These are phyloP conservation scores for Microsporum canis DNA, from an alignment of 2,329 filamentous ascomycete species.

Conservation along the genomic window DNA sequence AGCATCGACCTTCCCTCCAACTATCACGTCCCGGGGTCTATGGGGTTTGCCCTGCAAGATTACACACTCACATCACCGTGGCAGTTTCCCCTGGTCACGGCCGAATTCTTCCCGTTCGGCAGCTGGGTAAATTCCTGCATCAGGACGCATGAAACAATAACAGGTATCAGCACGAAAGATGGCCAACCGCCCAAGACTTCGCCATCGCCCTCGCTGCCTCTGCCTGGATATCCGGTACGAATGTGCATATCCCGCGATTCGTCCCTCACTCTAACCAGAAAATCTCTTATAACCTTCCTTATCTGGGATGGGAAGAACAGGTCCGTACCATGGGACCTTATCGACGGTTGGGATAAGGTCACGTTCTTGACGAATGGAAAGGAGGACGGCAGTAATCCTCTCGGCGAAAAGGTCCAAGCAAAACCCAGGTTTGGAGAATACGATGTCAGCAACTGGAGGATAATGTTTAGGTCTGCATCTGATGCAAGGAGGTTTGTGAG, in stretches of 20 bases:
- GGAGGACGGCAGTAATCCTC: background rate
- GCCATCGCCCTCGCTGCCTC: background rate
- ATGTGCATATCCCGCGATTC: slow-evolving; percentile 12
- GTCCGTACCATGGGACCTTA: slow-evolving; percentile 12
- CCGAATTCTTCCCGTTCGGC: slow-evolving; percentile 14
- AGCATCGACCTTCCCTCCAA: slow-evolving; percentile 12
- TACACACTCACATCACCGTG: slow-evolving; percentile 16
- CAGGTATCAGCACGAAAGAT: background rate
- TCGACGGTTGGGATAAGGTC: slow-evolving; percentile 11
- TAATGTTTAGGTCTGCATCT: slow-evolving; percentile 45
- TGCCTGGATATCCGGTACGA: slow-evolving; percentile 12
- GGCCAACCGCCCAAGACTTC: background rate
- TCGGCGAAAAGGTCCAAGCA: background rate
- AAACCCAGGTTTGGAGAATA: slow-evolving; percentile 1
- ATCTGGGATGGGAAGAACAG: slow-evolving; percentile 13
- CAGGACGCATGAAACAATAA: slow-evolving; percentile 11
- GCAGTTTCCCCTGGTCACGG: slow-evolving; percentile 11
- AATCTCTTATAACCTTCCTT: slow-evolving; percentile 11
- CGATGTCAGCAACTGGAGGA: slow-evolving; percentile 36
- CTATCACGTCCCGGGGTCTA: slow-evolving; percentile 2
- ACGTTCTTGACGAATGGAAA: slow-evolving; percentile 4
- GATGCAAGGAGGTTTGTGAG: slow-evolving; percentile 45
- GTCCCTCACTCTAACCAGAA: slow-evolving; percentile 4
- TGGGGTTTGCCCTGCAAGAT: slow-evolving; percentile 11
- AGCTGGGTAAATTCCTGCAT: slow-evolving; percentile 12